Conservation (phyloP, 129 eudicot genomes). For the Glebionis coronaria region DNA sequence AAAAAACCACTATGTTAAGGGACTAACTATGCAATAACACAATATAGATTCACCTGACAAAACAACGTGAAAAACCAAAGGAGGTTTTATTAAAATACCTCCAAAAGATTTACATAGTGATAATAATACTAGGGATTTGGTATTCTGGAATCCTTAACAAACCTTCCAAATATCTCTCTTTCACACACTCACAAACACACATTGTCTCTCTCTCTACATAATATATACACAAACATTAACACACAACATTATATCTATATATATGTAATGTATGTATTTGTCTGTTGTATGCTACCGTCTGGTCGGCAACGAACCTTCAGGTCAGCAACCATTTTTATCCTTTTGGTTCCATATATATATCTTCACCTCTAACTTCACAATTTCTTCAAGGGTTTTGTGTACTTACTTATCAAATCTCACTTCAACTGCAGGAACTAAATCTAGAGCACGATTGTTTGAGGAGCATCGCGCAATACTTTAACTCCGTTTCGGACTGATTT, state of each 20-base stretch:
- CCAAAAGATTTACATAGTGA: conserved; percentile 11
- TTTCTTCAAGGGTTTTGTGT: background rate
- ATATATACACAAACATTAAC: background rate
- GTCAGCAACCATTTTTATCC: conserved; percentile 35
- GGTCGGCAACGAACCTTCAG: conserved; percentile 56
- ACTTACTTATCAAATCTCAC: background rate
- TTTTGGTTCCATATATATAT: background rate
- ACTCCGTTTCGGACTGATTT: too few species aligned
- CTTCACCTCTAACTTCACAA: conserved; percentile 16
- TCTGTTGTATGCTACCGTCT: conserved; percentile 40
- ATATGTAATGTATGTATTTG: conserved; percentile 23
- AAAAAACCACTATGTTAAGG: background rate
- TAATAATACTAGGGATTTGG: conserved; percentile 22
- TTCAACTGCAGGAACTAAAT: conserved; percentile 23
- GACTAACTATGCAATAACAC: background rate
- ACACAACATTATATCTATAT: background rate
- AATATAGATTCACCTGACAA: background rate
- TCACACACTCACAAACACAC: conserved; percentile 3
- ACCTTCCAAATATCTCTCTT: conserved; percentile 26
- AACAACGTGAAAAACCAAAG: background rate
- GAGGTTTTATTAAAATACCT: background rate
- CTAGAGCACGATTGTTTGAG: too few species aligned
- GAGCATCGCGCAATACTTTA: too few species aligned
- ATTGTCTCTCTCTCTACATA: background rate
- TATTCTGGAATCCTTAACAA: conserved; percentile 30